These are phyloP conservation scores for Emmonsiellopsis sp. DNA, from an alignment of 2,329 filamentous ascomycete genomes.

Conservation along the genomic window DNA sequence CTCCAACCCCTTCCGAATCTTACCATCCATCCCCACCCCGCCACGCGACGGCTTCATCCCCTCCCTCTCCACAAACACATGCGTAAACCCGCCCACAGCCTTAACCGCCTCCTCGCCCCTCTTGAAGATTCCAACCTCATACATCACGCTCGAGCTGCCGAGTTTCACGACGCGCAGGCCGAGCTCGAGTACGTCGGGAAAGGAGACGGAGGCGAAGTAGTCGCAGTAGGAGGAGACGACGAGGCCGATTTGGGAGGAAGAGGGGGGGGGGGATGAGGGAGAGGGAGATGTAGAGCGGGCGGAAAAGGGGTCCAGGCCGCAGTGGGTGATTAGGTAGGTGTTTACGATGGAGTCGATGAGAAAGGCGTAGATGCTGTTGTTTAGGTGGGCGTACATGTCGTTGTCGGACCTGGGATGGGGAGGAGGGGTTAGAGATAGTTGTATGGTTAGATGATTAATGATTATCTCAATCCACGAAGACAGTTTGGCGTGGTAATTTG, in stretches of 20 bases:
- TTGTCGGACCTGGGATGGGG: constrained; percentile 63
- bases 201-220: constrained; percentile 73
- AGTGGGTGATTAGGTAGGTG: constrained; percentile 72
- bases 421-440: not conserved
- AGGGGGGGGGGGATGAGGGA: constrained; percentile 52
- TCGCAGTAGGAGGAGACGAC: constrained; percentile 80
- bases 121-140: constrained; percentile 82
- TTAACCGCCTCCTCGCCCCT: constrained; percentile 63
- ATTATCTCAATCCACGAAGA: no score
- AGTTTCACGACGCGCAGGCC: constrained; percentile 75
- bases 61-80: constrained; percentile 71
- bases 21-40: constrained; percentile 27
- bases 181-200: constrained; percentile 73
- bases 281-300: constrained; percentile 47
- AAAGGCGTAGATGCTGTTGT: constrained; percentile 80
- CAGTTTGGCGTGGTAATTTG: not conserved
- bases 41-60: constrained; percentile 47
- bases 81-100: constrained; percentile 76
- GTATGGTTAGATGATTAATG: not conserved
- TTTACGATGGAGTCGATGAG: constrained; percentile 89
- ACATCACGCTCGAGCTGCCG: constrained; percentile 77
- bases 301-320: constrained; percentile 65
- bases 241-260: constrained; percentile 57
- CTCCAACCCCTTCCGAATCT: constrained; percentile 45
- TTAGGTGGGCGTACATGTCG: constrained; percentile 91